Base-by-base conservation (phyloP, 2,329 filamentous ascomycete genomes). In the Alternaria sp. region DNA sequence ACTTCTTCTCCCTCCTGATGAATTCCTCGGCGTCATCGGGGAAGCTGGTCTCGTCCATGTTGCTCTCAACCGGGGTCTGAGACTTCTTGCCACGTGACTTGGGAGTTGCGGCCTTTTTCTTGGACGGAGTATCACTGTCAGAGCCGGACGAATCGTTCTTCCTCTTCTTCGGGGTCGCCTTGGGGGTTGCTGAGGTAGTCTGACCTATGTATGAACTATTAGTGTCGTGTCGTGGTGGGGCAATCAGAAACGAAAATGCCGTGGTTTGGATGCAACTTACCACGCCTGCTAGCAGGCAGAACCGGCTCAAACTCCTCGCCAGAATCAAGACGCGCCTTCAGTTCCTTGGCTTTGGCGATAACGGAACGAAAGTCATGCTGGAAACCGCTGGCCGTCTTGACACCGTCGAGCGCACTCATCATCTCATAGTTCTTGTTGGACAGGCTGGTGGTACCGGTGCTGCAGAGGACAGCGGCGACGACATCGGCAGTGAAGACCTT, bases 391-490 rank as follows among this genome's bases (percentile, higher is more conserved):
- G 69, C 63, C 0, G 73, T 73, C 4, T 60, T 61, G 1, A 36
- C 63, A 33, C 71, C 69, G 51, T 75, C 71, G 4, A 76, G 50
- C 0, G 72, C 62, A 5, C 48, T 59, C 72, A 76, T 74, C 56
- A 73, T 66, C 5, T 73, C 63, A 17, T 69, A 72, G n/a, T 69
- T 65, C 6, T 54, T 36, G 9, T 23, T 67, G 21, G 56, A 54
- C 40, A 74, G 62, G 13, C 57, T 59, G 5, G 60, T 65, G 3
- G 14, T 65, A 17, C 17, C 17, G 37, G 63, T 51, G 11, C 68
- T 65, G 56, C 65, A 63, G n/a, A 73, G 45, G 6, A 65, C 65
- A 0, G 71, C 50, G 0, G 71, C 50, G 21, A 76, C 70, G 21
- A 46, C 54, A 24, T 75, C 71, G 3, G 60, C 67, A n/a, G 60